These are phyloP conservation scores for Rhodamnia argentea DNA, from an alignment of 345 rosid genomes.

Conservation along the genomic window DNA sequence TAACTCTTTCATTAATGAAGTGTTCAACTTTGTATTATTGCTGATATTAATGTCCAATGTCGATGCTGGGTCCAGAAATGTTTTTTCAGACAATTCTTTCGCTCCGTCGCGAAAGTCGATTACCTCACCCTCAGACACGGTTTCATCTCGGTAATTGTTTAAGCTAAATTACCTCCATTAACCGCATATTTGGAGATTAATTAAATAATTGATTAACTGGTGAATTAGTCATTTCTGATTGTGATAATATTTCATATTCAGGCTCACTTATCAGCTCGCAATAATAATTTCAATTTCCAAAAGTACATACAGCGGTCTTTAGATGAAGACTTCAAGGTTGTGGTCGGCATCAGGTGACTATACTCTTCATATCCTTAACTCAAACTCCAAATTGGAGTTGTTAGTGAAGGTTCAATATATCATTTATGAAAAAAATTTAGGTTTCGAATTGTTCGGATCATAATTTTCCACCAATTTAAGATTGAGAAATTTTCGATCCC, in stretches of 20 bases:
- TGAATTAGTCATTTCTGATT: background rate
- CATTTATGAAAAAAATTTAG: background rate
- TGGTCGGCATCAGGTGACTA: slow-evolving; percentile 59
- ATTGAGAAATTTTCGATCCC: background rate
- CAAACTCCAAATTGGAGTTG: background rate
- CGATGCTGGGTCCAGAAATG: slow-evolving; percentile 32
- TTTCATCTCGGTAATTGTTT: slow-evolving; percentile 35
- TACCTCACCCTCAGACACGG: slow-evolving; percentile 75
- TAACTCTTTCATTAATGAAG: no score
- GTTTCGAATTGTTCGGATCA: background rate
- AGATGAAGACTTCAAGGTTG: slow-evolving; percentile 67
- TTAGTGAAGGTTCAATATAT: background rate
- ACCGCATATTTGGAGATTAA: background rate
- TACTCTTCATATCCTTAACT: background rate
- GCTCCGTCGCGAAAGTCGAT: slow-evolving; percentile 63
- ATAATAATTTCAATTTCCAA: slow-evolving; percentile 51
- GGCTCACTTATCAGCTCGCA: slow-evolving; percentile 40
- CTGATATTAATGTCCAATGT: background rate
- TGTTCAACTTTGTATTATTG: background rate
- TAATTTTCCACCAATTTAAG: background rate
- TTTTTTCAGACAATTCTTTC: slow-evolving; percentile 57
- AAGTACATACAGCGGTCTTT: slow-evolving; percentile 64
- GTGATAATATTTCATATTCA: slow-evolving; percentile 3
- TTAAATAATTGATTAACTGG: background rate
- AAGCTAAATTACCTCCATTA: background rate